Base-by-base conservation (phyloP, 2,329 filamentous ascomycete genomes). In the Colletotrichum sublineola region DNA sequence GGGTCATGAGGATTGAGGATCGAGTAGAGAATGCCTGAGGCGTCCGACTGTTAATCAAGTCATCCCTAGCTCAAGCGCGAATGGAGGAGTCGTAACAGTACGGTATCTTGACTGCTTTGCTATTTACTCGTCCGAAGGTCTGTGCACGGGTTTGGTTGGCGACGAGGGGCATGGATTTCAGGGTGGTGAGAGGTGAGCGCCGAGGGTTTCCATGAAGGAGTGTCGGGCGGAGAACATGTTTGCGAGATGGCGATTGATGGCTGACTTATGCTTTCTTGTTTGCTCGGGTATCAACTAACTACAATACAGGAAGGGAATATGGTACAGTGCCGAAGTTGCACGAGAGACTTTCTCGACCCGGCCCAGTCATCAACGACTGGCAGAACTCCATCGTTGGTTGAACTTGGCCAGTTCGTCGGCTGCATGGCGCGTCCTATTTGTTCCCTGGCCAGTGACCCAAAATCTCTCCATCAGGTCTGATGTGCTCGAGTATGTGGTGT, bases 361-460 rank as follows among this genome's bases (percentile, higher is more conserved):
- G 52, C 18, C 24, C 48, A 18, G 31, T 50, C 24, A 56, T 14
- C 40, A 55, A 61, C 67, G 71, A n/a, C 42, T 63, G 29, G 68
- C 42, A n/a, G 36, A 56, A 18, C n/a, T 24, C 42, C 62, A 73
- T 15, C 24, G 50, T 38, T 20, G 42, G 36, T 67, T 31, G 62
- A 57, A 73, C n/a, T 60, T 36, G 14, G 24, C 50, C 56, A 73
- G n/a, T 24, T 67, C 55, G 9, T 36, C 15, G 15, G 33, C 42
- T 29, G 66, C 65, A 11, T 36, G 56, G 9, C 33, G 18, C 9
- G 62, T 55, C 50, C 58, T 73, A 18, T 48, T 7, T 2, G 67
- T 52, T 12, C 38, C 33, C 62, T 73, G 61, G 7, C 71, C 71
- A 11, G 67, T 71, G 31, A 55, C 57, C 55, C 57, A 73, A 18